Conservation (phyloP, 2,329 filamentous ascomycete genomes). For the Ascochyta clinopodiicola region DNA sequence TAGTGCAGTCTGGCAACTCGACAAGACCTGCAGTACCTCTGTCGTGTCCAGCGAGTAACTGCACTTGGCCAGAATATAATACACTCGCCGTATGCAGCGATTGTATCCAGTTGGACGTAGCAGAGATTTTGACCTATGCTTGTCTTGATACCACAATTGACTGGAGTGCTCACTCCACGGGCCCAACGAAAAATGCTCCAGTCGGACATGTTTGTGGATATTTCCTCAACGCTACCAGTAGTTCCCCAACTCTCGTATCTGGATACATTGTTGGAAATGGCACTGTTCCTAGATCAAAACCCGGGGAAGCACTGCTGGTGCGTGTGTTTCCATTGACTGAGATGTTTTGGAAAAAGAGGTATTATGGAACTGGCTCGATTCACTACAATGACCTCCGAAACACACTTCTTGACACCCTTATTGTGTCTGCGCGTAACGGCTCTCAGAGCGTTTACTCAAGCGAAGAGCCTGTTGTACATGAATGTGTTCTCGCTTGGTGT, state of each 20-base stretch:
- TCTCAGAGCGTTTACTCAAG: constrained; percentile 7
- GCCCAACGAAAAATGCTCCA: background rate
- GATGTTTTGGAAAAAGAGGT: background rate
- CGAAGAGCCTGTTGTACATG: constrained; percentile 20
- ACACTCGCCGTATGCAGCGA: constrained; percentile 35
- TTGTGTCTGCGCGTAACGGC: constrained; percentile 12
- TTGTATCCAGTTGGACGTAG: constrained; percentile 23
- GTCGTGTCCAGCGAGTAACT: constrained; percentile 39
- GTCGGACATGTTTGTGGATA: constrained; percentile 27
- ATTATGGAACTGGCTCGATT: constrained; percentile 24
- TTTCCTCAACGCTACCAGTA: constrained; percentile 31
- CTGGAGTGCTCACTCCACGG: constrained; percentile 21
- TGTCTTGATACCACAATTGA: constrained; percentile 26
- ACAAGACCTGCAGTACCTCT: constrained; percentile 34
- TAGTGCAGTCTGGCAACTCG: constrained; percentile 29
- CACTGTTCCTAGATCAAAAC: background rate
- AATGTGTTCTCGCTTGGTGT: constrained; percentile 36
- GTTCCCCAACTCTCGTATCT: constrained; percentile 23
- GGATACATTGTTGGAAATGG: constrained; percentile 13
- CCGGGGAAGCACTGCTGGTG: constrained; percentile 19
- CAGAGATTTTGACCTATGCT: constrained; percentile 20
- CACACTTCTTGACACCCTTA: constrained; percentile 13
- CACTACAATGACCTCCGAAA: constrained; percentile 23
- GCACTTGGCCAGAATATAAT: constrained; percentile 36
- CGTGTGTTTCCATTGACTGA: constrained; percentile 21